phyloP scores from a whole-genome alignment of 495 filamentous ascomycete genomes.

The Hyaloscypha bicolor region DNA sequence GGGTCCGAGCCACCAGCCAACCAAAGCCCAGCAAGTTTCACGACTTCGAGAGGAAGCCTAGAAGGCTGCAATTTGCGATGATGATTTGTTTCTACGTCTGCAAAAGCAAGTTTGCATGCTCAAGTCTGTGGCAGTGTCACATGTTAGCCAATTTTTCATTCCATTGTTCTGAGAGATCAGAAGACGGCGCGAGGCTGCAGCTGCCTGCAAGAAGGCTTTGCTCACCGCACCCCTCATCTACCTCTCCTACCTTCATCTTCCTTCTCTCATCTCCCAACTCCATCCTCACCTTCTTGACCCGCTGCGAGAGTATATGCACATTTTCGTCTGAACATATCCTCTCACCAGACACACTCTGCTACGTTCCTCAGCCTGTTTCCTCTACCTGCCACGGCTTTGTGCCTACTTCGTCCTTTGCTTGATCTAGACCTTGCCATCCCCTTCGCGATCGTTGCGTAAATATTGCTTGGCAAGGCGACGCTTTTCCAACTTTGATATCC shows the following conservation, averaged over 20 bases:
- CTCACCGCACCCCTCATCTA: background rate
- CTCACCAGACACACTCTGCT: too few species aligned
- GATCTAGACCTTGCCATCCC: too few species aligned
- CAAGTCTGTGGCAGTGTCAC: background rate
- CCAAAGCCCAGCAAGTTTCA: background rate
- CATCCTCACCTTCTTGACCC: background rate
- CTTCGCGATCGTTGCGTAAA: too few species aligned
- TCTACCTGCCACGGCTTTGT: too few species aligned
- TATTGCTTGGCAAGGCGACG: too few species aligned
- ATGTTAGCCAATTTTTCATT: background rate
- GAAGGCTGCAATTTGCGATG: background rate
- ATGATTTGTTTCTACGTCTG: too few species aligned
- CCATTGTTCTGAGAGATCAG: too few species aligned
- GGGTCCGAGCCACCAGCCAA: slow-evolving; percentile 10
- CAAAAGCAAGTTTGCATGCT: background rate
- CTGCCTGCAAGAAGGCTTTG: background rate
- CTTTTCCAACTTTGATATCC: too few species aligned
- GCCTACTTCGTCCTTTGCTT: too few species aligned
- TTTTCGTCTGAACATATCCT: background rate
- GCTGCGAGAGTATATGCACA: background rate
- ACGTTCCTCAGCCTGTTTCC: too few species aligned
- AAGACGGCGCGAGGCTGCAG: background rate
- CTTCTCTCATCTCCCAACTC: background rate
- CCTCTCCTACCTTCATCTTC: background rate
- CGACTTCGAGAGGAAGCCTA: background rate